These are phyloP conservation scores for Phytophthora pini DNA, from an alignment of 352 stramenopile genomes.

Conservation along the genomic window DNA sequence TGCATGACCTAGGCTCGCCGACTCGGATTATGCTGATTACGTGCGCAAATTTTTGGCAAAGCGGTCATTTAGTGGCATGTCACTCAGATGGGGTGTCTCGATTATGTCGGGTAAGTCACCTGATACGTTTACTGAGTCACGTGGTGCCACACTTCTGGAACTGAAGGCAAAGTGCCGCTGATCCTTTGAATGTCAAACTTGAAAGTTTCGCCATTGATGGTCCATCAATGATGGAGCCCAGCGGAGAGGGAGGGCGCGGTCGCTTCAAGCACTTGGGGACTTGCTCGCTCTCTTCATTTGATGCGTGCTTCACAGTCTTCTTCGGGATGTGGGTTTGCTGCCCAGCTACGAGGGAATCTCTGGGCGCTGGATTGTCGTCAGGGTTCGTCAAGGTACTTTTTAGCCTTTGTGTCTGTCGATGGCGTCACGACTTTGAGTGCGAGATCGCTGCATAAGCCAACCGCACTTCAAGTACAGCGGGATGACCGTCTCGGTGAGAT, in stretches of 20 bases:
- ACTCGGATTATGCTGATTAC: constrained; percentile 2
- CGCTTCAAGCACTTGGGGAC: constrained; percentile 1
- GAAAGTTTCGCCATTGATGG: too few species aligned
- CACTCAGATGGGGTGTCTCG: not conserved
- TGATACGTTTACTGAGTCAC: constrained; percentile 15
- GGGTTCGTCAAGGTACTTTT: constrained; percentile 15
- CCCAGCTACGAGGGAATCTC: not conserved
- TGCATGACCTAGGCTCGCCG: not conserved
- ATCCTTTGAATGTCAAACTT: not conserved
- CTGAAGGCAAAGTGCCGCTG: not conserved
- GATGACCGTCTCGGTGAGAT: too few species aligned
- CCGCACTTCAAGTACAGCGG: not conserved
- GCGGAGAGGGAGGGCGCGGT: not conserved
- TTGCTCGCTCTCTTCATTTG: not conserved
- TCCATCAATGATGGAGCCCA: too few species aligned
- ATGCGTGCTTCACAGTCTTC: too few species aligned
- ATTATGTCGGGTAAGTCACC: constrained; percentile 1
- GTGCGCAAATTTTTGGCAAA: not conserved
- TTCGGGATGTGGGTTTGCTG: too few species aligned
- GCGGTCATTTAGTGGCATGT: not conserved
- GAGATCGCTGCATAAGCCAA: constrained; percentile 4
- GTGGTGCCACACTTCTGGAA: constrained; percentile 8
- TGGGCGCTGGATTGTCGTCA: constrained; percentile 13
- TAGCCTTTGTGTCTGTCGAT: too few species aligned
- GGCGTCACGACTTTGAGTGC: not conserved